Evolutionary conservation across 495 filamentous ascomycete species (phyloP).

Genomic region (Neurospora sp.): DNA sequence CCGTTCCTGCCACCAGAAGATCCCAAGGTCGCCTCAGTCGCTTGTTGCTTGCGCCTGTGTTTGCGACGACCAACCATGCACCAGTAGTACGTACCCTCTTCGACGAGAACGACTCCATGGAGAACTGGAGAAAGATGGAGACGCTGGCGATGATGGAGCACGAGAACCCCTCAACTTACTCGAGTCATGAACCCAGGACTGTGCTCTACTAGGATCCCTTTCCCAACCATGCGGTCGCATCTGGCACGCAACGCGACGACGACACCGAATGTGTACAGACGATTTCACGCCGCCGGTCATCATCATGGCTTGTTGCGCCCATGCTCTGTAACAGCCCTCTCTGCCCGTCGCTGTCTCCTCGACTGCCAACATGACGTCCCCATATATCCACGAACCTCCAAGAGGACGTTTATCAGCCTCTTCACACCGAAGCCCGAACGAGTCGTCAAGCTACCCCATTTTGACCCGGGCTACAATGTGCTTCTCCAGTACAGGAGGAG

Average conservation of each 20-base stretch:
- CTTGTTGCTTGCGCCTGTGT: not conserved
- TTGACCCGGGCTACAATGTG: slow-evolving; percentile 50
- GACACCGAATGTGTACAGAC: slow-evolving; percentile 48
- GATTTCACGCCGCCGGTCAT: slow-evolving; percentile 47
- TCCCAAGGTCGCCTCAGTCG: not conserved
- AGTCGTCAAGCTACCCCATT: slow-evolving; percentile 40
- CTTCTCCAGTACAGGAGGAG: slow-evolving; percentile 42
- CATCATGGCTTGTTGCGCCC: slow-evolving; percentile 39
- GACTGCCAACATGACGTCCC: slow-evolving; percentile 5
- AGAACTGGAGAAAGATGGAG: not conserved
- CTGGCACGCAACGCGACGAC: slow-evolving; percentile 45
- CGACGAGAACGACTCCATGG: not conserved
- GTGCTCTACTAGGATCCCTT: slow-evolving; percentile 13
- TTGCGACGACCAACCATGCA: not conserved
- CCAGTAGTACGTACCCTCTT: not conserved
- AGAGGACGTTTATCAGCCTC: slow-evolving; percentile 49
- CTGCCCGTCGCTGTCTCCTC: slow-evolving; percentile 7
- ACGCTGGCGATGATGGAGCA: not conserved
- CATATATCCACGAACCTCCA: slow-evolving; percentile 20
- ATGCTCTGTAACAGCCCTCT: slow-evolving; percentile 12
- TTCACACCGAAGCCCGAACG: slow-evolving; percentile 42
- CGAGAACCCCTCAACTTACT: not conserved
- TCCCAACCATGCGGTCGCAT: slow-evolving; percentile 65
- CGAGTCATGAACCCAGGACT: slow-evolving; percentile 6
- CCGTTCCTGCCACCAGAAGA: not conserved